Evolutionary conservation across 2,329 filamentous ascomycete genomes (phyloP).

Genomic region (Fusarium newnesense): DNA sequence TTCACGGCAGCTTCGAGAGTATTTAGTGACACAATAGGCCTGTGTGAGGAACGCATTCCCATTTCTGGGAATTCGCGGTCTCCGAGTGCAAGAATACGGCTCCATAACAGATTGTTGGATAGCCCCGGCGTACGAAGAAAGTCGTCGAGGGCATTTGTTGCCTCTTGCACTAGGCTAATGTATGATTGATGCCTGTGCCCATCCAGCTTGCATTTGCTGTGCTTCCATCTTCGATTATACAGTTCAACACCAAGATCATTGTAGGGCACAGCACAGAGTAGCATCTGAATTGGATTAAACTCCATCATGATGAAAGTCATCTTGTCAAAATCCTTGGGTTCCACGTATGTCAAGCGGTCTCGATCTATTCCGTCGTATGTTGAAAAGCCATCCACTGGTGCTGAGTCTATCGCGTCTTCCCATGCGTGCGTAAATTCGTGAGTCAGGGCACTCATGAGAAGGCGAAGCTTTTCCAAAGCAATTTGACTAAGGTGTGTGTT

Average conservation of each 20-base stretch:
- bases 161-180: background rate
- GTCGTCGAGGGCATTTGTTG: constrained; percentile 12
- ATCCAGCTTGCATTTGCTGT: background rate
- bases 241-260: constrained; percentile 35
- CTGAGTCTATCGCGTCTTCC: background rate
- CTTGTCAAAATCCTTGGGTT: constrained; percentile 42
- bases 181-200: background rate
- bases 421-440: constrained; percentile 31
- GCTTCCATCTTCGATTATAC: constrained; percentile 20
- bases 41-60: background rate
- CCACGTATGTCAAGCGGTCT: constrained; percentile 52
- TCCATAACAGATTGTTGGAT: constrained; percentile 15
- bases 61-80: background rate
- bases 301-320: constrained; percentile 8
- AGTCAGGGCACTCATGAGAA: constrained; percentile 39
- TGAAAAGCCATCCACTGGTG: background rate
- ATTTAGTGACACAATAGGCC: constrained; percentile 36
- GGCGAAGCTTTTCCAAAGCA: constrained; percentile 30
- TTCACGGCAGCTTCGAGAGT: constrained; percentile 39
- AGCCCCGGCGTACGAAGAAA: constrained; percentile 13
- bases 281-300: constrained; percentile 31
- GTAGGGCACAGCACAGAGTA: constrained; percentile 52
- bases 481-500: background rate
- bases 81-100: background rate
- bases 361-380: constrained; percentile 42